Evolutionary conservation across 2,329 filamentous ascomycete species (phyloP).

Genomic region (Alternaria infectoria): DNA sequence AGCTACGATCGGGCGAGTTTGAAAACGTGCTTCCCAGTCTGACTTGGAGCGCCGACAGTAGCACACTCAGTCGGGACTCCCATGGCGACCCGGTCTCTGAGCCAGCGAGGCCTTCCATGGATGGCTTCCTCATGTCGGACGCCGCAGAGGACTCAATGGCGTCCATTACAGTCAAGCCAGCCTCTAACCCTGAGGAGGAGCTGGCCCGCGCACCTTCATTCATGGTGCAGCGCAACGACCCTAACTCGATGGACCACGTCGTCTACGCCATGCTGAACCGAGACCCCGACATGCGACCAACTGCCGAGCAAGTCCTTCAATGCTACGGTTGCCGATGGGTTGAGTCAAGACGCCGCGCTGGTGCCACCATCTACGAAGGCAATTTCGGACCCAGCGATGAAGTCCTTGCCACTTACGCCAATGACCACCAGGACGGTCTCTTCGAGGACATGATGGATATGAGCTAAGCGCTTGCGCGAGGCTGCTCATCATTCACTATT

Average conservation of each 20-base stretch:
- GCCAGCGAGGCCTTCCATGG: slow-evolving; percentile 24
- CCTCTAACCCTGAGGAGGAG: slow-evolving; percentile 53
- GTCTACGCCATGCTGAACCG: slow-evolving; percentile 88
- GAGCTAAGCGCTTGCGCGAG: slow-evolving; percentile 30
- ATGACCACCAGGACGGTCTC: slow-evolving; percentile 37
- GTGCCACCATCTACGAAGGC: slow-evolving; percentile 95
- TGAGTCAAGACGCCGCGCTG: slow-evolving; percentile 74
- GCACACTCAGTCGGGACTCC: slow-evolving; percentile 71
- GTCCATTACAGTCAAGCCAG: slow-evolving; percentile 42
- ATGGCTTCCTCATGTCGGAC: slow-evolving; percentile 41
- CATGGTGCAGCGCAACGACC: slow-evolving; percentile 79
- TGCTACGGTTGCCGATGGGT: slow-evolving; percentile 83
- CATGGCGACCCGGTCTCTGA: slow-evolving; percentile 52
- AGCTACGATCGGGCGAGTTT: slow-evolving; percentile 85
- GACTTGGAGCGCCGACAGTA: slow-evolving; percentile 76
- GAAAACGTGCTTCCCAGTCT: slow-evolving; percentile 81
- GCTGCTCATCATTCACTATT: not conserved
- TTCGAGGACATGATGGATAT: slow-evolving; percentile 67
- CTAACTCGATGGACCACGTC: slow-evolving; percentile 79
- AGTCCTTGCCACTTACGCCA: slow-evolving; percentile 57
- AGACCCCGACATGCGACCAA: slow-evolving; percentile 74
- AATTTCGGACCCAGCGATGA: slow-evolving; percentile 86
- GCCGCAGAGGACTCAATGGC: slow-evolving; percentile 48
- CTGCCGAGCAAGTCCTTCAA: slow-evolving; percentile 73
- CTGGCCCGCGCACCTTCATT: slow-evolving; percentile 77